These are phyloP conservation scores for Boletus sp. DNA, from an alignment of 768 basidiomycete species.

Conservation along the genomic window DNA sequence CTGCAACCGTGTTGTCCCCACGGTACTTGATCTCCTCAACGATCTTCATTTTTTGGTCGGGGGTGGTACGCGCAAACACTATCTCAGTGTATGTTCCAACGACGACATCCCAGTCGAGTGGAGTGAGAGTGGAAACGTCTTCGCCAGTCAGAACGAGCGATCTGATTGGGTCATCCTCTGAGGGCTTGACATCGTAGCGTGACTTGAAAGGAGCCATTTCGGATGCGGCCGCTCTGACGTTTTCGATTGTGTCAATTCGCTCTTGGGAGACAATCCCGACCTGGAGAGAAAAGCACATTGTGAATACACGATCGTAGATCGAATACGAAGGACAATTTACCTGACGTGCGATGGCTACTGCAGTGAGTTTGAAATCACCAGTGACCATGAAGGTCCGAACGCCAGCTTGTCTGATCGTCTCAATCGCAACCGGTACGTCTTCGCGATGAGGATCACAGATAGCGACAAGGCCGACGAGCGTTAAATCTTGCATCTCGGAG, in stretches of 20 bases:
- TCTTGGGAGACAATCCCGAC: constrained; percentile 43
- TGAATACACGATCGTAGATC: not conserved
- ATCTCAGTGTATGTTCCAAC: constrained; percentile 38
- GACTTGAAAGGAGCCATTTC: constrained; percentile 14
- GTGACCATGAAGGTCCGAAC: constrained; percentile 57
- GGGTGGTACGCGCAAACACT: constrained; percentile 56
- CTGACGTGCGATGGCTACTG: constrained; percentile 47
- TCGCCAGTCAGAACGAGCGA: constrained; percentile 45
- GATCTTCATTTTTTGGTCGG: constrained; percentile 57
- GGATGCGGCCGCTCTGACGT: constrained; percentile 19
- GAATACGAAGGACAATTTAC: constrained; percentile 26
- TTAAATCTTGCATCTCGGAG: constrained; percentile 37
- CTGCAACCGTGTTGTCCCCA: constrained; percentile 48
- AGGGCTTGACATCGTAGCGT: constrained; percentile 33
- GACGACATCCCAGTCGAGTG: constrained; percentile 39
- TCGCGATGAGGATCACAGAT: constrained; percentile 58
- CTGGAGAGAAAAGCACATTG: constrained; percentile 15
- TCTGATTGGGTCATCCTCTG: constrained; percentile 35
- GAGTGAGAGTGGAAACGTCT: constrained; percentile 36
- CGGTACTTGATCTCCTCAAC: constrained; percentile 51
- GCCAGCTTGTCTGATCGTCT: constrained; percentile 47
- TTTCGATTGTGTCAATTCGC: constrained; percentile 33
- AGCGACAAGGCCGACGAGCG: constrained; percentile 50
- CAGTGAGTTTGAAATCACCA: constrained; percentile 53
- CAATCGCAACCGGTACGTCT: constrained; percentile 45